phyloP scores from a whole-genome alignment of 164 flowering plant species.

The Litsea cubeba region DNA sequence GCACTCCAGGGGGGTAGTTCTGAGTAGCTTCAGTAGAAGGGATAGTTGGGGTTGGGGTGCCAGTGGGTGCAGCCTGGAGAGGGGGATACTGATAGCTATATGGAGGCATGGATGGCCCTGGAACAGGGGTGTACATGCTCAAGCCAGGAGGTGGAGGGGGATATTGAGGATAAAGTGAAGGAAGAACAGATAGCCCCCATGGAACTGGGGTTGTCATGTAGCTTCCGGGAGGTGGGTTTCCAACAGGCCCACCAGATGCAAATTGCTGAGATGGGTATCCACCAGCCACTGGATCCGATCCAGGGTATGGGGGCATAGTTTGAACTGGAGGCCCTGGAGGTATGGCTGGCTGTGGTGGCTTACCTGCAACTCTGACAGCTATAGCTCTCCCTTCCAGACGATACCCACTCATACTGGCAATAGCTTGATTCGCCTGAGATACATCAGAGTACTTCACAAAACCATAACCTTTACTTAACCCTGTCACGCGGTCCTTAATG shows the following conservation, averaged over 20 bases:
- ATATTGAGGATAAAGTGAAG: conserved; percentile 58
- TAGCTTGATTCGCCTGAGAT: conserved; percentile 80
- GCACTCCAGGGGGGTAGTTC: conserved; percentile 60
- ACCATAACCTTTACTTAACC: conserved; percentile 92
- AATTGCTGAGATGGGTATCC: conserved; percentile 79
- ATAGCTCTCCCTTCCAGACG: conserved; percentile 77
- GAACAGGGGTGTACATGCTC: conserved; percentile 46
- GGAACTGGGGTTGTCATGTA: conserved; percentile 70
- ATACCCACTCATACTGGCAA: conserved; percentile 74
- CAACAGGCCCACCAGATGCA: conserved; percentile 54
- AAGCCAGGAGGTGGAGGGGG: conserved; percentile 76
- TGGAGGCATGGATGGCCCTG: conserved; percentile 53
- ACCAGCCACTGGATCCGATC: conserved; percentile 42
- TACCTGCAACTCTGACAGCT: conserved; percentile 95
- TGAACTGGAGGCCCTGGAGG: conserved; percentile 79
- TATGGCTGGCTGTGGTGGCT: conserved; percentile 78
- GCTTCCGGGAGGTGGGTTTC: conserved; percentile 39
- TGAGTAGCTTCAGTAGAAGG: conserved; percentile 58
- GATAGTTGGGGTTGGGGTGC: conserved; percentile 37
- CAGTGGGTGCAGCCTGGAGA: conserved; percentile 40
- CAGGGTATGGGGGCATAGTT: conserved; percentile 44
- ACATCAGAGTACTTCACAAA: conserved; percentile 89
- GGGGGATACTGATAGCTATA: conserved; percentile 76
- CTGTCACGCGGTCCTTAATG: conserved; percentile 73
- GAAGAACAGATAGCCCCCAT: conserved; percentile 68